These are phyloP conservation scores for Cryptococcus hybrid DNA, from an alignment of 1,284 basidiomycete species.

Conservation along the genomic window DNA sequence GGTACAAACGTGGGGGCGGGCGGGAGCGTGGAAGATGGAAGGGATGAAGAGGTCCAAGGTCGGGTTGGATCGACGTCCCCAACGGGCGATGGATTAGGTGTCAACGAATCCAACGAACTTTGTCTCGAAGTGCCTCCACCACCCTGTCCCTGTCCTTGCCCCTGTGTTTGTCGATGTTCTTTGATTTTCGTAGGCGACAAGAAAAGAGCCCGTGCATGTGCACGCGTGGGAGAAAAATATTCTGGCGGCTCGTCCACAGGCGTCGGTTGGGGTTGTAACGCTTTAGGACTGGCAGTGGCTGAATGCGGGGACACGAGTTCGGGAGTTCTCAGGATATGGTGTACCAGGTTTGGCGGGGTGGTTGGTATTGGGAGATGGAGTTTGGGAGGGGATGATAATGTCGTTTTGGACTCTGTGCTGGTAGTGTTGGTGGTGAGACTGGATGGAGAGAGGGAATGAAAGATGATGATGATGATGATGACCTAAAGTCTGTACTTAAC, in stretches of 20 bases:
- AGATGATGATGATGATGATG: too few species aligned
- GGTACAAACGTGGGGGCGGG: too few species aligned
- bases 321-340: too few species aligned
- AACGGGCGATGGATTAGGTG: constrained; percentile 11
- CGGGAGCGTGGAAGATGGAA: not conserved
- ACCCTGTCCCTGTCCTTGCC: constrained; percentile 1
- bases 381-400: too few species aligned
- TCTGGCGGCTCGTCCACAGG: constrained; percentile 15
- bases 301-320: too few species aligned
- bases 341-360: too few species aligned
- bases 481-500: too few species aligned
- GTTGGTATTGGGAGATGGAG: too few species aligned
- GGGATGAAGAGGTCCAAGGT: constrained; percentile 10
- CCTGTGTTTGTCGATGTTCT: not conserved
- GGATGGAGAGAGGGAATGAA: too few species aligned
- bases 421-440: too few species aligned
- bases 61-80: constrained; percentile 4
- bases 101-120: constrained; percentile 9
- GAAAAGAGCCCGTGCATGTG: constrained; percentile 2
- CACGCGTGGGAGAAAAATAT: constrained; percentile 12
- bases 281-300: constrained; percentile 9
- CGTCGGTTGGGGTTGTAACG: constrained; percentile 16
- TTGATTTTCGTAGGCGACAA: constrained; percentile 17
- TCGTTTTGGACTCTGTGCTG: too few species aligned
- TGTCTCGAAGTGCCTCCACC: not conserved